A percentile compares a stretch with the other conserved stretches of the same genome.
Conservation (phyloP, 805 yeast species). For the Cyberlindnera petersonii region DNA sequence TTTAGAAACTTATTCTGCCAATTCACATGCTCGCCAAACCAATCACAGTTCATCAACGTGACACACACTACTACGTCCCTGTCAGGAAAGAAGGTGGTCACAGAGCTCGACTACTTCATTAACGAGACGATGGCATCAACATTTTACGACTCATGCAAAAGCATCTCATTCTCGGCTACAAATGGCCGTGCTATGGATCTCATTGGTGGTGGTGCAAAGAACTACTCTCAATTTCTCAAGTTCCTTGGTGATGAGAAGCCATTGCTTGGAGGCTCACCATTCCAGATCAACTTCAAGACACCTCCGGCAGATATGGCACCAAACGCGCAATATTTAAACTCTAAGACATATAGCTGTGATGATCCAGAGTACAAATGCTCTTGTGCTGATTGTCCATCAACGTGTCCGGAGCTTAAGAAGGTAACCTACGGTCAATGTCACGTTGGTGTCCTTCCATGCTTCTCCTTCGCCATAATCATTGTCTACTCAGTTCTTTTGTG, state of each 20-base stretch:
- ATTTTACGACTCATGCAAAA: constrained; percentile 81
- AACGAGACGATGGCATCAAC: constrained; percentile 54
- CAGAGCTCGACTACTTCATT: constrained; percentile 64
- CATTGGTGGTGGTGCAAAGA: constrained; percentile 94
- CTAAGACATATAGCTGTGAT: constrained; percentile 42
- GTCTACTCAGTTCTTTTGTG: constrained; percentile 40
- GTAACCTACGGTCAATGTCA: constrained; percentile 43
- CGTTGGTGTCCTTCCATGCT: constrained; percentile 66
- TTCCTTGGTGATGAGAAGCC: constrained; percentile 96
- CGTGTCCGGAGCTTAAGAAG: constrained; percentile 69
- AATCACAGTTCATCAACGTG: constrained; percentile 68
- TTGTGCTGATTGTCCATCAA: constrained; percentile 80
- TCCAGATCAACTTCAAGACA: constrained; percentile 79
- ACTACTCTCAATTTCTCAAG: constrained; percentile 68
- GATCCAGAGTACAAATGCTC: constrained; percentile 71
- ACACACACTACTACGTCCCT: constrained; percentile 47
- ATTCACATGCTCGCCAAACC: constrained; percentile 87
- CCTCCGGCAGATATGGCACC: constrained; percentile 28
- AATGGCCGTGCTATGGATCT: constrained; percentile 96
- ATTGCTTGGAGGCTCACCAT: constrained; percentile 89
- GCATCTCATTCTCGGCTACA: constrained; percentile 88
- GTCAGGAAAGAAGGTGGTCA: constrained; percentile 52
- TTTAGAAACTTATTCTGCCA: constrained; percentile 81
- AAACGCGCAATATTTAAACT: constrained; percentile 23
- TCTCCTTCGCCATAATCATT: constrained; percentile 57